Evolutionary conservation across 192 early-diverging fungal genomes (phyloP), one percentile per base, ranked within the genome.

Genomic region (Lobosporangium transversale): DNA sequence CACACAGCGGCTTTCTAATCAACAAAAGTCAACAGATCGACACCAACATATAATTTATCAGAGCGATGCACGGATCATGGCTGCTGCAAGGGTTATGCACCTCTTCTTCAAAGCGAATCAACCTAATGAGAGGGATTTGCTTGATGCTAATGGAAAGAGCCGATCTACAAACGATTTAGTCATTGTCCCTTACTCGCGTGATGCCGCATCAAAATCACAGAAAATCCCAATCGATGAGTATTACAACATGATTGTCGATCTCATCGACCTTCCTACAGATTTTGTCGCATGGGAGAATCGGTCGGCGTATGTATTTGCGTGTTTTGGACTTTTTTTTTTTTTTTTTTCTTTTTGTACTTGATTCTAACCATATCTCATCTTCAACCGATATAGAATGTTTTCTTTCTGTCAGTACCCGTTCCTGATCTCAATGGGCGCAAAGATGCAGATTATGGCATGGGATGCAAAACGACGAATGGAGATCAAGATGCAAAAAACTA

Each of bases 21-120:
- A 89, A 59, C 71, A 84, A 78, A 74, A 66, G 43, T 73, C 79
- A 45, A 79, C 62, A 2, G 79, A 70, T 31, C 76, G 59, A 2
- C 60, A 58, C 8, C 62, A 70, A 37, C 71, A 82, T 14, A 70
- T 62, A 40, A 79, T 75, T 43, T 95, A 98, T 73, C 89, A 92
- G 74, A 85, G 87, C 15, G 96, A 98, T 75, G 95, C 95, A 89
- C 86, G 89, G 43, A 87, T 96, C 36, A 83, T 84, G 45, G 88
- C 93, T 20, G 96, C 95, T 0, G 89, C 96, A 32, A 83, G 92
- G 23, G 88, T 95, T 27, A 97, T 98, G 96, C 91, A 93, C 12
- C 82, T 98, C 12, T 80, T 97, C 42, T 66, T 75, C 63, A 75
- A 75, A 23, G 71, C 71, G n/a, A 75, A 75, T 18, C 71, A 75